Conservation (phyloP, 2,329 filamentous ascomycete genomes). For the Colletotrichum musicola region DNA sequence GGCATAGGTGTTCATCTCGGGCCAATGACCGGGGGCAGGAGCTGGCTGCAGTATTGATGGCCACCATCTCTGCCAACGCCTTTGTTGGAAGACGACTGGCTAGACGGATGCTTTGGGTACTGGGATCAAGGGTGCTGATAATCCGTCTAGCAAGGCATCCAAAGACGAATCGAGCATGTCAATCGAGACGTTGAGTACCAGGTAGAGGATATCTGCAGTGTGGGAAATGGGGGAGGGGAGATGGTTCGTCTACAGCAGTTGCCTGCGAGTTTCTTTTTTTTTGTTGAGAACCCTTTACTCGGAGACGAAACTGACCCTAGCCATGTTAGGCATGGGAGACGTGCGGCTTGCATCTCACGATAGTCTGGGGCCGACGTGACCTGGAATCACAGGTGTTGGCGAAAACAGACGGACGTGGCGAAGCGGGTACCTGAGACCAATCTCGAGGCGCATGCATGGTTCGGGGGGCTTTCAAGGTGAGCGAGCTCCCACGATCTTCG, state of each 20-base stretch:
- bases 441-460: slow-evolving; percentile 30
- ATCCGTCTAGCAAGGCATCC: slow-evolving; percentile 10
- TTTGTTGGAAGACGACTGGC: slow-evolving; percentile 14
- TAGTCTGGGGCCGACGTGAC: slow-evolving; percentile 31
- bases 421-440: slow-evolving; percentile 38
- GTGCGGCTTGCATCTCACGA: slow-evolving; percentile 33
- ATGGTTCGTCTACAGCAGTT: slow-evolving; percentile 9
- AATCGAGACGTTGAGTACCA: slow-evolving; percentile 9
- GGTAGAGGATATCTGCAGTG: slow-evolving; percentile 23
- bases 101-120: slow-evolving; percentile 1
- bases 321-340: slow-evolving; percentile 25
- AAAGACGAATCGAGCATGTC: slow-evolving; percentile 4
- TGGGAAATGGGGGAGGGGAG: slow-evolving; percentile 1
- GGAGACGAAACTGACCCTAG: slow-evolving; percentile 34
- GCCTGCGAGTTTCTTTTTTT: slow-evolving; percentile 28
- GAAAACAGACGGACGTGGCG: slow-evolving; percentile 12
- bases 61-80: slow-evolving; percentile 6
- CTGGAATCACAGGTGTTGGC: slow-evolving; percentile 13
- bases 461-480: slow-evolving; percentile 4
- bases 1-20: slow-evolving; percentile 12
- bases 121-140: slow-evolving; percentile 28
- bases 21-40: slow-evolving; percentile 17
- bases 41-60: slow-evolving; percentile 7
- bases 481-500: not conserved
- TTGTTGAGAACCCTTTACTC: slow-evolving; percentile 35